Base-by-base conservation (phyloP, 345 rosid genomes). In the Gynandropsis gynandra region DNA sequence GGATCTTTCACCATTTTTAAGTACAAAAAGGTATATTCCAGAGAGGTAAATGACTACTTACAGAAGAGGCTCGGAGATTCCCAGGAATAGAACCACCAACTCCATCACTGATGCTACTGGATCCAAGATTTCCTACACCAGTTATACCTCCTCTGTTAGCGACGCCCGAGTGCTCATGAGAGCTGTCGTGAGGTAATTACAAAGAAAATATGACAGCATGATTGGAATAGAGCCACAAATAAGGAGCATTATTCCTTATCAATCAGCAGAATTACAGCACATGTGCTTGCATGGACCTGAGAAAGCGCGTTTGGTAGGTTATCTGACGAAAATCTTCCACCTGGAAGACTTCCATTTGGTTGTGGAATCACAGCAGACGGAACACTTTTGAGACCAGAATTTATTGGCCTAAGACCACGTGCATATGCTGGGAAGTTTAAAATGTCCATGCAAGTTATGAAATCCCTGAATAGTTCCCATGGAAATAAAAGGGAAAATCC, bases 141-240 rank as follows among this genome's bases (percentile, higher is more conserved):
- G 63, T 58, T 39, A 74, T 73, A 76, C 89, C 95, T 70, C 89
- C 88, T 75, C 98, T 84, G 56, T 72, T 84, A 38, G 83, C 44
- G 41, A 90, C 81, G 65, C 87, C 98, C 35, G 98, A 76, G 68
- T 83, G 87, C 32, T 89, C 89, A 70, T 81, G 95, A 29, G 93
- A 75, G 65, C 79, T 70, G 33, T 83, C 86, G 58, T 83, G 96
- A 67, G 96, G 74, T 41, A 90, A 64, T 96, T 90, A 74, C 67
- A 75, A 47, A 47, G 13, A 46, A 16, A 31, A 41, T 41, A 29
- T 19, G 38, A 47, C 19, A 38, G 42, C 16, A 42, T 44, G 57
- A 52, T 60, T 47, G 4, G 13, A 52, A 8, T 37, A 40, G 19
- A 41, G 59, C 54, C 42, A 72, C 39, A 27, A 36, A 46, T 51